A percentile compares a stretch with the other conserved stretches of the same genome.
Evolutionary conservation across 768 basidiomycete genomes (phyloP).

Genomic region (Mycena leptocephala): DNA sequence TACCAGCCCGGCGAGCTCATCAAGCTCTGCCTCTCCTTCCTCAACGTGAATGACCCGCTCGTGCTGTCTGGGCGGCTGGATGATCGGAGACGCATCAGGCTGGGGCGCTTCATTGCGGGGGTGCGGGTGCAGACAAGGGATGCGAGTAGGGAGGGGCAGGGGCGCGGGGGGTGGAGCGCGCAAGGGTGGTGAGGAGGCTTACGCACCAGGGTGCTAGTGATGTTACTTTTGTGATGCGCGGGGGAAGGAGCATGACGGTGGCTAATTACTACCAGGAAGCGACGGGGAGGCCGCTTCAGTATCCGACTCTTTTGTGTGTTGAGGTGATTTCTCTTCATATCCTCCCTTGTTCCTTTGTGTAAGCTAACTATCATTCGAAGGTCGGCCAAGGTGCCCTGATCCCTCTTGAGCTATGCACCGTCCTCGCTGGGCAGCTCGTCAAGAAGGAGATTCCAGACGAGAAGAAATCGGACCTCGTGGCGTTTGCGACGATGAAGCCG

Average conservation of each 20-base stretch:
- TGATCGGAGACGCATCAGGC: slow-evolving; percentile 64
- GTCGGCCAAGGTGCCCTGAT: slow-evolving; percentile 74
- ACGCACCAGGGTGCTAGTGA: slow-evolving; percentile 64
- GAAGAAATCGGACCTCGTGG: slow-evolving; percentile 73
- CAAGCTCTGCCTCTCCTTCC: slow-evolving; percentile 70
- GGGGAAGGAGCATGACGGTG: slow-evolving; percentile 64
- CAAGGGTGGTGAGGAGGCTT: slow-evolving; percentile 72
- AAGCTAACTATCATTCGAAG: slow-evolving; percentile 49
- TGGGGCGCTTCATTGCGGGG: slow-evolving; percentile 56
- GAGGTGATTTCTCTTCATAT: slow-evolving; percentile 57
- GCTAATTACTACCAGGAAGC: slow-evolving; percentile 48
- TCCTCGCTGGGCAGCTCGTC: slow-evolving; percentile 79
- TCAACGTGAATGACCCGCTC: slow-evolving; percentile 54
- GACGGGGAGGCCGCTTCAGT: slow-evolving; percentile 53
- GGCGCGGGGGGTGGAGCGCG: slow-evolving; percentile 31
- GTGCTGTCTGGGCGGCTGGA: slow-evolving; percentile 59
- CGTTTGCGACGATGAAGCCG: slow-evolving; percentile 79
- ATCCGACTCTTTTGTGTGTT: slow-evolving; percentile 69
- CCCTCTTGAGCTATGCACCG: slow-evolving; percentile 78
- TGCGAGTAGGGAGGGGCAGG: slow-evolving; percentile 38
- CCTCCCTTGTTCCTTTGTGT: not conserved
- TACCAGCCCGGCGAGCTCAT: slow-evolving; percentile 77
- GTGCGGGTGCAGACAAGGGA: slow-evolving; percentile 51
- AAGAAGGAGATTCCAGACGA: slow-evolving; percentile 80
- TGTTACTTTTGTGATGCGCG: slow-evolving; percentile 64